A percentile compares a stretch with the other conserved stretches of the same genome.
Evolutionary conservation across 768 basidiomycete genomes (phyloP).

Genomic region (Daedaleopsis nitida): DNA sequence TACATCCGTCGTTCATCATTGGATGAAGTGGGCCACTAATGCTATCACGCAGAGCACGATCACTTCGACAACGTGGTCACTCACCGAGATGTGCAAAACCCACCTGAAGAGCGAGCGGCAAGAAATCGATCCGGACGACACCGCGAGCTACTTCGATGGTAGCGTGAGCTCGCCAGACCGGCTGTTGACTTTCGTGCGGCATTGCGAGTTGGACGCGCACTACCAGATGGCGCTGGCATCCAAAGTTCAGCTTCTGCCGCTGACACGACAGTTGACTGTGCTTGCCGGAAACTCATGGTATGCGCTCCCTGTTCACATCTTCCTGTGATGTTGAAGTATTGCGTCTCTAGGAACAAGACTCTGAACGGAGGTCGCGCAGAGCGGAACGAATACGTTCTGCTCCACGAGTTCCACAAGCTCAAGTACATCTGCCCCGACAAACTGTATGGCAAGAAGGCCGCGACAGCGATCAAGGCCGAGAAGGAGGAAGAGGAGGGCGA

Average conservation of each 20-base stretch:
- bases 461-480: conserved; percentile 51
- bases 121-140: conserved; percentile 96
- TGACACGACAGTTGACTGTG: conserved; percentile 93
- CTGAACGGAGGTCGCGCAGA: conserved; percentile 97
- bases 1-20: conserved; percentile 35
- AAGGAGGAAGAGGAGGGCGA: conserved; percentile 48
- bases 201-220: conserved; percentile 95
- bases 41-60: conserved; percentile 78
- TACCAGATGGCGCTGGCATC: conserved; percentile 96
- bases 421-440: conserved; percentile 99
- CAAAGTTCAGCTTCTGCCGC: conserved; percentile 90
- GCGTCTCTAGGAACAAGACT: conserved; percentile 82
- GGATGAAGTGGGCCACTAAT: neutral
- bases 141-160: conserved; percentile 86
- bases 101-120: conserved; percentile 85
- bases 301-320: conserved; percentile 24
- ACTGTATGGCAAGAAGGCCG: conserved; percentile 74
- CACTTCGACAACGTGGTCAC: conserved; percentile 94
- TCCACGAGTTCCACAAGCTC: conserved; percentile 95
- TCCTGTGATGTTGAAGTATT: neutral
- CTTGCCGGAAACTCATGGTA: conserved; percentile 97
- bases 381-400: conserved; percentile 97
- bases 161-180: conserved; percentile 73
- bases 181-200: conserved; percentile 85
- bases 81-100: conserved; percentile 95